A percentile compares a stretch with the other conserved stretches of the same genome.
These are phyloP conservation scores for Lizanozyma gosingica DNA, from an alignment of 1,139 yeast genomes.

Conservation along the genomic window DNA sequence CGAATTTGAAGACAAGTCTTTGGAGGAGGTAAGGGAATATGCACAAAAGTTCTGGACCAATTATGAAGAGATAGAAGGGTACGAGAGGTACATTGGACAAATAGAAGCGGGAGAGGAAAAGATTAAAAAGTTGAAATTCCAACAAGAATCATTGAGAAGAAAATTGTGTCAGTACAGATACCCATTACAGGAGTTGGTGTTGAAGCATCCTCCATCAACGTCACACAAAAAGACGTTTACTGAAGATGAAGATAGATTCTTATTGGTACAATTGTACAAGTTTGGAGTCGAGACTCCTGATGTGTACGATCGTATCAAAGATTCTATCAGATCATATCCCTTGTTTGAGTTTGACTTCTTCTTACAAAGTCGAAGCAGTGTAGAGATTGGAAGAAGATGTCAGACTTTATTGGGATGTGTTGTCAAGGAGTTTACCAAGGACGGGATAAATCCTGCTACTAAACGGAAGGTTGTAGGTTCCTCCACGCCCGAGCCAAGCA, in stretches of 20 bases:
- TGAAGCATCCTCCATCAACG: conserved; percentile 52
- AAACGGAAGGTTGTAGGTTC: neutral
- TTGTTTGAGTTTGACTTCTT: conserved; percentile 65
- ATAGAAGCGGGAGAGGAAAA: conserved; percentile 76
- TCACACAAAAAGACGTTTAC: conserved; percentile 51
- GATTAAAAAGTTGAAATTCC: conserved; percentile 46
- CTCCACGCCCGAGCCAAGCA: neutral
- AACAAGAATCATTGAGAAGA: conserved; percentile 58
- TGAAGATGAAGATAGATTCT: conserved; percentile 68
- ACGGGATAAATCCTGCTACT: neutral
- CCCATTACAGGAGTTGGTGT: conserved; percentile 56
- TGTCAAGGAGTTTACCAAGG: conserved; percentile 41
- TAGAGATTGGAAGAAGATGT: conserved; percentile 62
- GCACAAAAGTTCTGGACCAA: conserved; percentile 61
- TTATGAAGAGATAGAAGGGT: conserved; percentile 60
- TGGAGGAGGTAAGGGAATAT: conserved; percentile 61
- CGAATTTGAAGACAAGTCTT: conserved; percentile 57
- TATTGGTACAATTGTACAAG: conserved; percentile 55
- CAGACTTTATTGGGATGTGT: conserved; percentile 57
- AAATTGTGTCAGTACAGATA: conserved; percentile 51
- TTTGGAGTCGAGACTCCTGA: conserved; percentile 61
- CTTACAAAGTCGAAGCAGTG: conserved; percentile 56
- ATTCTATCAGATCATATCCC: conserved; percentile 51
- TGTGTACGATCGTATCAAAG: conserved; percentile 53
- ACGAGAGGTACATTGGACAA: conserved; percentile 55